phyloP scores from a whole-genome alignment of 495 filamentous ascomycete species.

The Pseudoneurospora amorphoporcata region DNA sequence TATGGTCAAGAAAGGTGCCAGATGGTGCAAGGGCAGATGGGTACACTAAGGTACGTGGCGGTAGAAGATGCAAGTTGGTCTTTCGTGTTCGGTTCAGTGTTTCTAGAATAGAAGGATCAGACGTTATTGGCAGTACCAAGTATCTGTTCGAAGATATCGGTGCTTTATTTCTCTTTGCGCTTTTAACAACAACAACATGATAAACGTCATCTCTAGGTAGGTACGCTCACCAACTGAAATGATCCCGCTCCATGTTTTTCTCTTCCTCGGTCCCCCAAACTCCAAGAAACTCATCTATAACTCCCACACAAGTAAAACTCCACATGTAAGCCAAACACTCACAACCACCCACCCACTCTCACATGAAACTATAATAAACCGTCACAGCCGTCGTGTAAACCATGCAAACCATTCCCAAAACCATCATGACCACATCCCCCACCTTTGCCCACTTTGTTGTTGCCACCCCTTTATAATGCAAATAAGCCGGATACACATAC shows the following conservation, averaged over 20 bases:
- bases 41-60: too few species aligned
- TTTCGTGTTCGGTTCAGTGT: too few species aligned
- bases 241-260: neutral
- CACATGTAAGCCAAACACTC: neutral
- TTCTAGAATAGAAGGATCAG: too few species aligned
- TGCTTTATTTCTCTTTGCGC: neutral
- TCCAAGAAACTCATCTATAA: neutral
- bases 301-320: neutral
- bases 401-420: conserved; percentile 47
- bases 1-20: too few species aligned
- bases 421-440: conserved; percentile 45
- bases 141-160: too few species aligned
- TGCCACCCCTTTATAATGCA: conserved; percentile 52
- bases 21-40: too few species aligned
- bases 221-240: neutral
- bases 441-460: conserved; percentile 32
- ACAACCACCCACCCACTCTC: neutral
- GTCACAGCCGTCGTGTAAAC: conserved; percentile 53
- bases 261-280: neutral
- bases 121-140: too few species aligned
- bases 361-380: conserved; percentile 31
- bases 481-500: conserved; percentile 77
- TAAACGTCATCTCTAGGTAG: neutral
- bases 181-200: neutral
- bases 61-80: too few species aligned